Conservation (phyloP, 768 basidiomycete species). For the Mycena crocata region DNA sequence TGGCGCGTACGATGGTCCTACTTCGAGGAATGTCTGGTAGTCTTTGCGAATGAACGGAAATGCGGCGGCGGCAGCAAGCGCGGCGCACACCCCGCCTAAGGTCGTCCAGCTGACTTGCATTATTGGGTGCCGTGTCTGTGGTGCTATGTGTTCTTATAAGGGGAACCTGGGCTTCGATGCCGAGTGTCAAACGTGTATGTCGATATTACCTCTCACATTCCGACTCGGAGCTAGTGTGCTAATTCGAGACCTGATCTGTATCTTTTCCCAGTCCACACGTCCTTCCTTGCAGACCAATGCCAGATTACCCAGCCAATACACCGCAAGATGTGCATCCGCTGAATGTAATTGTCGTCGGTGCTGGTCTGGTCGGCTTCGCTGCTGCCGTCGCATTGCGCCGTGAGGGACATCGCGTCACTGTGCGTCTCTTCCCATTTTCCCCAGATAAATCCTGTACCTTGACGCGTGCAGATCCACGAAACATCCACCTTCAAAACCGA, state of each 20-base stretch:
- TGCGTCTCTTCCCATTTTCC: not conserved
- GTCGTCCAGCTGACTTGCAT: constrained; percentile 13
- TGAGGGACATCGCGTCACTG: constrained; percentile 18
- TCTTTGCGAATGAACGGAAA: constrained; percentile 27
- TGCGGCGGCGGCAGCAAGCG: constrained; percentile 10
- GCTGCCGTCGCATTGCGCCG: constrained; percentile 27
- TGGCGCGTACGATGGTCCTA: constrained; percentile 28
- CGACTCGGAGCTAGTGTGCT: no score
- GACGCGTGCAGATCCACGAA: constrained; percentile 30
- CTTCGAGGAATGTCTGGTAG: constrained; percentile 24
- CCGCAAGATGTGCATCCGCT: not conserved
- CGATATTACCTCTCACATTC: no score
- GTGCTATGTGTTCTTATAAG: no score
- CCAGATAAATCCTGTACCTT: no score
- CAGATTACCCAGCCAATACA: not conserved
- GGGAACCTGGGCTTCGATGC: no score
- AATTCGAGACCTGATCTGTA: no score
- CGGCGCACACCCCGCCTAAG: not conserved
- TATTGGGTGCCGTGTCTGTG: not conserved
- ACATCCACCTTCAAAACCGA: constrained; percentile 25
- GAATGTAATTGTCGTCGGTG: constrained; percentile 21
- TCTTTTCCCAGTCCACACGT: no score
- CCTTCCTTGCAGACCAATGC: no score
- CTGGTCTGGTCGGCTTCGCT: constrained; percentile 29
- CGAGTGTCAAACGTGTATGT: no score